Percentiles rank a stretch among this genome's conserved stretches.
These are phyloP conservation scores for Monosporascus sp. DNA, from an alignment of 2,329 filamentous ascomycete species.

Conservation along the genomic window DNA sequence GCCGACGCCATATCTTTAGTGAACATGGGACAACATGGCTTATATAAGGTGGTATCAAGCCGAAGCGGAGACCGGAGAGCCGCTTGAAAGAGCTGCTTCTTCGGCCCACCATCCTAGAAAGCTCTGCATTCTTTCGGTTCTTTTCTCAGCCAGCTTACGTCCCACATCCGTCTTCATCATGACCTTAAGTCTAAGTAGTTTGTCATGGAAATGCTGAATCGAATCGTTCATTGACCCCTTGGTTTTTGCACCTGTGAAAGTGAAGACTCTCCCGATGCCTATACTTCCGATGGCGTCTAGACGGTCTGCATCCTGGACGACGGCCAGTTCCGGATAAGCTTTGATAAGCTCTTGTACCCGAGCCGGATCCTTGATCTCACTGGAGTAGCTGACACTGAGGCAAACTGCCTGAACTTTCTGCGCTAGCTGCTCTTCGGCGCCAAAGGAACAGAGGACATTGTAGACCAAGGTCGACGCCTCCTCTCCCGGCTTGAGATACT, in stretches of 20 bases:
- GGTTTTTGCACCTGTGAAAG: constrained; percentile 64
- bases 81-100: constrained; percentile 34
- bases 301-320: constrained; percentile 89
- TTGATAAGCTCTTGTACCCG: constrained; percentile 57
- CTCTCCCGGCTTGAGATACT: constrained; percentile 61
- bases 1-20: too few species aligned
- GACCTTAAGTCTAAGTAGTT: constrained; percentile 60
- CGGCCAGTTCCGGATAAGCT: constrained; percentile 66
- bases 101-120: constrained; percentile 57
- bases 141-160: constrained; percentile 45
- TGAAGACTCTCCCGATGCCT: constrained; percentile 74
- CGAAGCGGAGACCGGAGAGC: constrained; percentile 1
- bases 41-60: background rate
- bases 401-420: constrained; percentile 66
- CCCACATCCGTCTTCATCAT: constrained; percentile 62
- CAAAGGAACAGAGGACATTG: constrained; percentile 50
- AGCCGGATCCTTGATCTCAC: constrained; percentile 63
- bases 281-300: constrained; percentile 88
- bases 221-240: constrained; percentile 54
- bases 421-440: constrained; percentile 55
- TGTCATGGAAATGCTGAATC: constrained; percentile 72
- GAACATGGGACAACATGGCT: too few species aligned
- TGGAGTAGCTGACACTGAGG: constrained; percentile 71
- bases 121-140: constrained; percentile 45
- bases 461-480: constrained; percentile 52